Percentiles rank a stretch among this genome's conserved stretches.
Conservation (phyloP, 495 filamentous ascomycete genomes). For the Penicillium atrosanguineum region DNA sequence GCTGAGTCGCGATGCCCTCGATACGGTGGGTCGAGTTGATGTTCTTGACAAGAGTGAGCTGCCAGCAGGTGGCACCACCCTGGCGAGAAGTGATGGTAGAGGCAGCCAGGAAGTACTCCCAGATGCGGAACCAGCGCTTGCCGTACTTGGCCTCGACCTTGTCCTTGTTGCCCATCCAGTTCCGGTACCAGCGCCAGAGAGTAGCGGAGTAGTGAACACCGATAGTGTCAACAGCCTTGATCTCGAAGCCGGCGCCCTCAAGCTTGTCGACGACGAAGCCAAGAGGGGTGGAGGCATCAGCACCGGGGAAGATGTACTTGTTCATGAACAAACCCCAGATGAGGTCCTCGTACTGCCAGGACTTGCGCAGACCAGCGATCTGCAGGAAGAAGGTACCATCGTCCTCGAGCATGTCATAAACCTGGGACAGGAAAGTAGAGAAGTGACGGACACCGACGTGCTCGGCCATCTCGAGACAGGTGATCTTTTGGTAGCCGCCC, state of each 20-base stretch:
- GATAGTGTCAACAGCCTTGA: conserved; percentile 72
- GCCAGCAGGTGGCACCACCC: conserved; percentile 91
- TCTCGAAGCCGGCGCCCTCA: conserved; percentile 63
- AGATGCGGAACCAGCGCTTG: conserved; percentile 94
- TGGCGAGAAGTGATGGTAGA: conserved; percentile 93
- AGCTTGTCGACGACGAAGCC: conserved; percentile 63
- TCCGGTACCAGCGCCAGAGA: conserved; percentile 97
- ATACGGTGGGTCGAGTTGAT: conserved; percentile 94
- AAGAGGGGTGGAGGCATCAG: conserved; percentile 64
- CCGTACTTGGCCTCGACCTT: conserved; percentile 97
- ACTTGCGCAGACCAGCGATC: conserved; percentile 66
- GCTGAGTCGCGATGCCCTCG: conserved; percentile 78
- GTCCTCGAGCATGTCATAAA: conserved; percentile 68
- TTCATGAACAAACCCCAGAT: conserved; percentile 78
- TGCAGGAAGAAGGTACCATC: conserved; percentile 72
- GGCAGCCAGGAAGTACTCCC: conserved; percentile 96
- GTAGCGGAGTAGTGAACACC: conserved; percentile 98
- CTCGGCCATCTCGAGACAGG: conserved; percentile 76
- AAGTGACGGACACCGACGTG: conserved; percentile 70
- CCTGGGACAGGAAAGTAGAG: conserved; percentile 57
- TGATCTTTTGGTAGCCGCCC: conserved; percentile 66
- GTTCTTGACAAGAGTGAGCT: conserved; percentile 95
- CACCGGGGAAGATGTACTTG: conserved; percentile 73
- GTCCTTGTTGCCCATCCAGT: conserved; percentile 95
- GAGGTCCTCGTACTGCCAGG: conserved; percentile 72